These are phyloP conservation scores for Elsinoe ampelina DNA, from an alignment of 2,329 filamentous ascomycete species.

Conservation along the genomic window DNA sequence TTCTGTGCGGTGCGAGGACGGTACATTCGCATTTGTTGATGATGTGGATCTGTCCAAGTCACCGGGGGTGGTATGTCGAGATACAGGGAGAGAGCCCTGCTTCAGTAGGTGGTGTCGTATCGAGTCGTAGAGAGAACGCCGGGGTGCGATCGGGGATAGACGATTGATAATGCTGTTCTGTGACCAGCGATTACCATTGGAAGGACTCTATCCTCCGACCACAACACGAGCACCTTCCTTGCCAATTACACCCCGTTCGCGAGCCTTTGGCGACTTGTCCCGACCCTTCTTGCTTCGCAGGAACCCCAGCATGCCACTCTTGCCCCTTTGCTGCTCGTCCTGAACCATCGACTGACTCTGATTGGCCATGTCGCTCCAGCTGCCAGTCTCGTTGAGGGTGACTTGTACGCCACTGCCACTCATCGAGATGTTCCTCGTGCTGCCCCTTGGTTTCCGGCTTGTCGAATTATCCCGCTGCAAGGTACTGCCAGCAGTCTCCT, in stretches of 20 bases:
- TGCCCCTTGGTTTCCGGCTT: slow-evolving; percentile 44
- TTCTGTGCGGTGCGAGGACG: background rate
- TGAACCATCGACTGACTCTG: slow-evolving; percentile 65
- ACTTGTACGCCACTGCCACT: slow-evolving; percentile 74
- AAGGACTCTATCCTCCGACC: slow-evolving; percentile 29
- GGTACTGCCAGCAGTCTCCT: slow-evolving; percentile 18
- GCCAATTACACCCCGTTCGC: slow-evolving; percentile 74
- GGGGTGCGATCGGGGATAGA: background rate
- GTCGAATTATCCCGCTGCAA: slow-evolving; percentile 22
- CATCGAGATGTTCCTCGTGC: slow-evolving; percentile 63
- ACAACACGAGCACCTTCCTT: slow-evolving; percentile 77
- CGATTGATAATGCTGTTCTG: background rate
- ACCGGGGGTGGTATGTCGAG: background rate
- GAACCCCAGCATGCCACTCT: slow-evolving; percentile 84
- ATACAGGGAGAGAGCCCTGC: background rate
- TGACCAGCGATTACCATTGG: background rate
- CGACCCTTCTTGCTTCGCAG: slow-evolving; percentile 81
- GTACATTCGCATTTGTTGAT: background rate
- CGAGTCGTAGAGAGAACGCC: background rate
- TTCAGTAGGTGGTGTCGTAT: background rate
- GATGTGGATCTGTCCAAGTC: background rate
- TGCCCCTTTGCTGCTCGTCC: slow-evolving; percentile 44
- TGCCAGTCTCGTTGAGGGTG: slow-evolving; percentile 77
- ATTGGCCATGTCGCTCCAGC: slow-evolving; percentile 83
- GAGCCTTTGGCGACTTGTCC: slow-evolving; percentile 81